Base-by-base conservation (phyloP, 2,329 filamentous ascomycete genomes). In the Didymella segeticola region DNA sequence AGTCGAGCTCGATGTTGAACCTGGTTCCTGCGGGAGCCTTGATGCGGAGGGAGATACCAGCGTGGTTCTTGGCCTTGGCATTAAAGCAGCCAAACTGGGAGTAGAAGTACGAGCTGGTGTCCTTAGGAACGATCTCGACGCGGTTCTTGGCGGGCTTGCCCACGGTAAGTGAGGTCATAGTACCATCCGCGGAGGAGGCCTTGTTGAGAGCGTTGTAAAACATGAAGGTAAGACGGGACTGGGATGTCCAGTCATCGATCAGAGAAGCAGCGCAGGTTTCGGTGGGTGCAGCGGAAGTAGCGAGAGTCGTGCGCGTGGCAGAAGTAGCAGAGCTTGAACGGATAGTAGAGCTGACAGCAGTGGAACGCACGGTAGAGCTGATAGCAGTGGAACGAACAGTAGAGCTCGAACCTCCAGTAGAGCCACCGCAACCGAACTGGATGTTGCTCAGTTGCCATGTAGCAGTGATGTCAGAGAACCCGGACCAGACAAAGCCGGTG, bases 181-280 rank as follows among this genome's bases (percentile, higher is more conserved):
- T 81, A 2, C 72, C 79, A 66, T 86, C 84, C 57, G 85, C 82
- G 27, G 82, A 84, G 5, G 81, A 81, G 4, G 84, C 77, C 57
- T 81, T 74, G 2, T 81, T 73, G 72, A 86, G 74, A 30, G 84
- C 78, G 64, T 87, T 87, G 75, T 86, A 86, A 63, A 77, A 82
- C 14, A 87, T 71, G 69, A 87, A 87, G 1, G 82, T 84, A 46
- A 86, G 70, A 25, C 84, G 82, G 5, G 84, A 86, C 66, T 87
- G 84, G 8, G 84, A 86, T 47, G 77, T 78, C 79, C 82, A 87
- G 72, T 87, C 84, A 58, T 87, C 84, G 47, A 86, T 77, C 22
- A 84, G 65, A 6, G 83, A 69, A 29, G 74, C 67, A 10, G 72
- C 69, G 63, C 81, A 83, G 17, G 71, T 69, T 33, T 72, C 74